phyloP scores from a whole-genome alignment of 2,329 filamentous ascomycete genomes.

The Scedosporium boydii region DNA sequence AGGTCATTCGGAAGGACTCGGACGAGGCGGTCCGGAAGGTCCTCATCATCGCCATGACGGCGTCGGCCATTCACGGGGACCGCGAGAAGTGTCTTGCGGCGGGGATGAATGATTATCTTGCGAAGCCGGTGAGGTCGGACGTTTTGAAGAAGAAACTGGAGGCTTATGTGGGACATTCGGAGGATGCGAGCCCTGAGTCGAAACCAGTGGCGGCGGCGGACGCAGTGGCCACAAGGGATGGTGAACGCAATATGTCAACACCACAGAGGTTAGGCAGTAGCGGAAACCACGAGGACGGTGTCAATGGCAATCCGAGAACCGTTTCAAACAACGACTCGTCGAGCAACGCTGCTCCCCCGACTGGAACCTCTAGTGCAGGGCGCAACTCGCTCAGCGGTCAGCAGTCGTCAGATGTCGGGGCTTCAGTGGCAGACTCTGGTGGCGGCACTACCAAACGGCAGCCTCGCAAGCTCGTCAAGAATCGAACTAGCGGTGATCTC shows the following conservation, averaged over 20 bases:
- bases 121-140: conserved; percentile 86
- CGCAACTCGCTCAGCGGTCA: neutral
- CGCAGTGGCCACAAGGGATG: neutral
- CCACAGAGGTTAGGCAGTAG: neutral
- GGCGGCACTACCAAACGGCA: neutral
- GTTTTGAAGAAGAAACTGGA: conserved; percentile 76
- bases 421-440: neutral
- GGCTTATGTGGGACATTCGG: conserved; percentile 36
- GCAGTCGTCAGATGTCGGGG: neutral
- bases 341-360: neutral
- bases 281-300: neutral
- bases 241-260: neutral
- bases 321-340: neutral
- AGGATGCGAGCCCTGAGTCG: conserved; percentile 9
- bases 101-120: conserved; percentile 96
- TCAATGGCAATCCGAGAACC: neutral
- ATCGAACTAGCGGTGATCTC: neutral
- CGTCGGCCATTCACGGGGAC: conserved; percentile 87
- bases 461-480: neutral
- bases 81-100: conserved; percentile 91
- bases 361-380: neutral
- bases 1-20: conserved; percentile 66
- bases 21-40: conserved; percentile 70
- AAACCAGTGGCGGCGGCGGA: neutral
- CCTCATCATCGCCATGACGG: conserved; percentile 96